Evolutionary conservation across 805 yeast genomes (phyloP), one percentile per base, ranked within the genome.

Genomic region (Sugiyamaella smithiae): DNA sequence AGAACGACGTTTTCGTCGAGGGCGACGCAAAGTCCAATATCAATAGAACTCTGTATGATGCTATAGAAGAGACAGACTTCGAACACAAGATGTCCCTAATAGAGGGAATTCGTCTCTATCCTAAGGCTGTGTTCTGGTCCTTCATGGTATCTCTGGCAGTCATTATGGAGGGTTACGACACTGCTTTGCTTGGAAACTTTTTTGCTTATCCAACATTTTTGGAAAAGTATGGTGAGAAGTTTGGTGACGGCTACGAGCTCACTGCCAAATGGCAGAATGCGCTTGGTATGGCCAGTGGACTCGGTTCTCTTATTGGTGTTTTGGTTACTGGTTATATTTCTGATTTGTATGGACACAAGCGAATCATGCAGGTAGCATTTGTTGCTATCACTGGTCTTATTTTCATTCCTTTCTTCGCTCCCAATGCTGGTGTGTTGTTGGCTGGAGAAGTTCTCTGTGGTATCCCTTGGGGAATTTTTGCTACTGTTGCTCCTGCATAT

Each of bases 391-490:
- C 57, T 4, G 59, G 58, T 4, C 68, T 70, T 43, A 67, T 68
- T 31, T 72, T 71, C 48, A 63, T 73, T 48, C 64, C 62, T 9
- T 75, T 75, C 54, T 76, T 75, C 57, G 73, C 79, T 25, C 63
- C 66, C 9, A 62, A 60, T 51, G 51, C 67, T n/a, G 64, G 63
- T 5, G 67, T 64, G 19, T 60, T 71, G 38, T 57, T 63, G 23
- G 69, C 57, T 12, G 74, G 71, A 14, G 67, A 68, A 51, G 50
- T 70, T 16, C 56, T 70, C 9, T 58, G 69, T 35, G 54, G 64
- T 23, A 41, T 78, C 33, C 72, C 75, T 3, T 76, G 79, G 77
- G 83, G 83, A 45, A 67, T 69, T 11, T 77, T 77, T 56, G 76
- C 71, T 48, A 69, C 76, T 24, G 60, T 78, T 55, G 68, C 78